phyloP scores from a whole-genome alignment of 2,329 filamentous ascomycete genomes.

The Fusarium anguioides region DNA sequence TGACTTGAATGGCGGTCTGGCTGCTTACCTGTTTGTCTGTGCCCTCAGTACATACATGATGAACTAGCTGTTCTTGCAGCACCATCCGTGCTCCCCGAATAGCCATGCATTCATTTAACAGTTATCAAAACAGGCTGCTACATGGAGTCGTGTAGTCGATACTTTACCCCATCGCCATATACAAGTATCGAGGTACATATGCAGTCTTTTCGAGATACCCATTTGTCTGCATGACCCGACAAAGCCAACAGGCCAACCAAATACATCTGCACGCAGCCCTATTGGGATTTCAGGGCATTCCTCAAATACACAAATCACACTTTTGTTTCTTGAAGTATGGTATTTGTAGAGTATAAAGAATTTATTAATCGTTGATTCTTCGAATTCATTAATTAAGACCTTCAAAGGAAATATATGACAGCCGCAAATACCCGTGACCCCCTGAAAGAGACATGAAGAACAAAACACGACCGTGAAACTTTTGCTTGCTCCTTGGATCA shows the following conservation, averaged over 20 bases:
- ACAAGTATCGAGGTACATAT: not conserved
- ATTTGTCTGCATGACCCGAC: not conserved
- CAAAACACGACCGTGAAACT: conserved; percentile 11
- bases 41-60: not conserved
- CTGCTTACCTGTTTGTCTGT: conserved; percentile 5
- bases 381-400: conserved; percentile 5
- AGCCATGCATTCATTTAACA: not conserved
- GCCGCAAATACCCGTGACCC: not conserved
- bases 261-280: not conserved
- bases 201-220: not conserved
- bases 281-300: not conserved
- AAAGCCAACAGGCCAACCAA: not conserved
- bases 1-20: conserved; percentile 21
- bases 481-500: conserved; percentile 28
- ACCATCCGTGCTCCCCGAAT: conserved; percentile 6
- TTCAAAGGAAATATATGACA: not conserved
- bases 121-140: not conserved
- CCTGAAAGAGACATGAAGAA: conserved; percentile 11
- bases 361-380: conserved; percentile 5
- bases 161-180: not conserved
- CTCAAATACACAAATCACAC: not conserved
- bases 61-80: not conserved
- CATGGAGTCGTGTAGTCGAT: not conserved
- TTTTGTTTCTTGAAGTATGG: not conserved
- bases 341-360: conserved; percentile 7